Base-by-base conservation (phyloP, 169 alveolate genomes). In the Theileria annulata region DNA sequence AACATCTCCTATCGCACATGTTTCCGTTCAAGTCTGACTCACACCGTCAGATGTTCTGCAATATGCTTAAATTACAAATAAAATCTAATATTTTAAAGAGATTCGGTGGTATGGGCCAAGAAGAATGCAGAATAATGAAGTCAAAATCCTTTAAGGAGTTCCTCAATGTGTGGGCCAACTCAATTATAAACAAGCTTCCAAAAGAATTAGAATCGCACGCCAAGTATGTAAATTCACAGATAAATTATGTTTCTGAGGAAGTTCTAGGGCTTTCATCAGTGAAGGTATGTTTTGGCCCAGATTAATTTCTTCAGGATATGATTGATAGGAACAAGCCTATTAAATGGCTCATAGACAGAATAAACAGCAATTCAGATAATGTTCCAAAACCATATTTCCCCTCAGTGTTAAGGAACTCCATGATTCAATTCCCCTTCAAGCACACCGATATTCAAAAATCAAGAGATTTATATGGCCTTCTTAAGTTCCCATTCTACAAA, bases 361-460 rank as follows among this genome's bases (percentile, higher is more conserved):
- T 84, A 33, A 71, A 71, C 60, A 63, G 37, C 30, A 66, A 68
- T 28, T 21, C 59, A 28, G 84, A 76, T 5, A 30, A 42, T 49
- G 90, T 84, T 54, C 90, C 90, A 10, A 76, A 59, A 70, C 90
- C 90, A 0, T 71, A 84, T 62, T 84, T 72, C 49, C 90, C 90
- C 28, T 84, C 90, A 0, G 82, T 84, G 59, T 72, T 84, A 21
- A 69, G 86, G 28, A 30, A 84, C 48, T 35, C 33, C 56, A 60
- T 77, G 73, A 54, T 68, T 75, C 90, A 84, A 33, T 84, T 54
- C 71, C 90, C 90, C 33, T 84, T 84, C 42, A 27, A 51, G 30
- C 86, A 80, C 9, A 13, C 51, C 12, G 90, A 84, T 25, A 77
- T 84, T 42, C 77, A 84, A 25, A 84, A 84, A 56, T 67, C 87